Conservation (phyloP, 2,329 filamentous ascomycete genomes). For the Fusarium brachygibbosum region DNA sequence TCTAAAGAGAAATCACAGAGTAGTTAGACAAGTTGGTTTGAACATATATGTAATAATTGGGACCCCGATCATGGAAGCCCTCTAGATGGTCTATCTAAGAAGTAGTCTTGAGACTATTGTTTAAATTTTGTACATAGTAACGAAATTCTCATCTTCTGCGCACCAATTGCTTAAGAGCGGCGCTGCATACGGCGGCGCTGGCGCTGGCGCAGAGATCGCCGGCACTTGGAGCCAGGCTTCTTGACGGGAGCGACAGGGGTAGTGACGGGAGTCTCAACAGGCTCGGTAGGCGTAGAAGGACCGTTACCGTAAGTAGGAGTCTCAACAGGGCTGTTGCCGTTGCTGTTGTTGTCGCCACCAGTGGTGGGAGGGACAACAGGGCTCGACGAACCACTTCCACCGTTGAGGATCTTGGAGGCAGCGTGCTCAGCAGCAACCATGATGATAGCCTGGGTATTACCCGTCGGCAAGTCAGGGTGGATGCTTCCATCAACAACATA, state of each 20-base stretch:
- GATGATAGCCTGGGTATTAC: conserved; percentile 76
- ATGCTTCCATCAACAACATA: conserved; percentile 78
- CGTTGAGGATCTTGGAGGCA: conserved; percentile 50
- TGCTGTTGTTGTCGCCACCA: not conserved
- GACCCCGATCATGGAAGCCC: not conserved
- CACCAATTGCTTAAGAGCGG: not conserved
- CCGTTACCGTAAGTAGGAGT: not conserved
- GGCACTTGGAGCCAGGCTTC: conserved; percentile 17
- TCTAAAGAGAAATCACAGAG: no score
- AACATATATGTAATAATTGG: not conserved
- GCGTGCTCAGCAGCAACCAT: conserved; percentile 75
- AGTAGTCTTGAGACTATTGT: conserved; percentile 15
- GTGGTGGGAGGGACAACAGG: conserved; percentile 20
- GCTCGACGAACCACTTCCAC: conserved; percentile 8
- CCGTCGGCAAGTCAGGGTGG: conserved; percentile 76
- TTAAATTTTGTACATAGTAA: conserved; percentile 29
- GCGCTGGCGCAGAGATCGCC: conserved; percentile 19
- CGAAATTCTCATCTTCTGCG: not conserved
- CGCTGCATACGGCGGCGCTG: conserved; percentile 2
- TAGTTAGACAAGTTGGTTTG: no score
- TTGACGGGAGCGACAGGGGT: conserved; percentile 12
- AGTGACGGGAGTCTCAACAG: not conserved
- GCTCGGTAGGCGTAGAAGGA: not conserved
- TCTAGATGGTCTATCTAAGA: conserved; percentile 19
- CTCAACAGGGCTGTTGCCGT: not conserved